phyloP scores from a whole-genome alignment of 1,284 basidiomycete genomes.

The Athelia sp. region DNA sequence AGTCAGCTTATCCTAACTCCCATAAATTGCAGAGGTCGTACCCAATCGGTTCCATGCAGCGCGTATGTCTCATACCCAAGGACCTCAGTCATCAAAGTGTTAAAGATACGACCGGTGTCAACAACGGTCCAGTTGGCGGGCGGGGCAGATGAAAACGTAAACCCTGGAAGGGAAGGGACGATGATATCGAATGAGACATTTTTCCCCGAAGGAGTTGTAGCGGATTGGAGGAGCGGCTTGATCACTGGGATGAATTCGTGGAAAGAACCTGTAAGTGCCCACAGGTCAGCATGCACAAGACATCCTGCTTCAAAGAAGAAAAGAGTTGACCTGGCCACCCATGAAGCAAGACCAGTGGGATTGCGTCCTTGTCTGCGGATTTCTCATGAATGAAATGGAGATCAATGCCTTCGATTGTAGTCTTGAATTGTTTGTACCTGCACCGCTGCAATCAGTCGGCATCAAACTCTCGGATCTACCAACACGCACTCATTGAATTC shows the following conservation, averaged over 20 bases:
- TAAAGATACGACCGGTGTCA: background rate
- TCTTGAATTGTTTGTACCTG: background rate
- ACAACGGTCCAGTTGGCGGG: conserved; percentile 1
- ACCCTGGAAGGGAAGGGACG: conserved; percentile 13
- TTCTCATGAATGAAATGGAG: background rate
- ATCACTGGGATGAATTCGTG: background rate
- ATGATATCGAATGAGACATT: conserved; percentile 16
- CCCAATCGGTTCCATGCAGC: conserved; percentile 11
- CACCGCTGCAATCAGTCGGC: background rate
- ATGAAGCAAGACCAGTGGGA: background rate
- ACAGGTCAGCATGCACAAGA: too few relatives aligned
- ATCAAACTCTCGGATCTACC: background rate
- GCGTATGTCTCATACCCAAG: conserved; percentile 11
- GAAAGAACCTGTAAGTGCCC: too few relatives aligned
- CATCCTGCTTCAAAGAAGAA: too few relatives aligned
- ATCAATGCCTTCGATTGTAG: background rate
- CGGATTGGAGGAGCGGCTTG: background rate
- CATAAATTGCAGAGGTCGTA: background rate
- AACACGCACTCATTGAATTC: background rate
- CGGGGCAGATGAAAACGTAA: conserved; percentile 12
- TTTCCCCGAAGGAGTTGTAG: conserved; percentile 6
- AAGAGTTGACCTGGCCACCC: background rate
- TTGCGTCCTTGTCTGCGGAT: background rate
- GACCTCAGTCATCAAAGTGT: conserved; percentile 11
- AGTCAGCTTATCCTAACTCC: too few relatives aligned